These are phyloP conservation scores for Geotrichum australiense DNA, from an alignment of 1,139 yeast species.

Conservation along the genomic window DNA sequence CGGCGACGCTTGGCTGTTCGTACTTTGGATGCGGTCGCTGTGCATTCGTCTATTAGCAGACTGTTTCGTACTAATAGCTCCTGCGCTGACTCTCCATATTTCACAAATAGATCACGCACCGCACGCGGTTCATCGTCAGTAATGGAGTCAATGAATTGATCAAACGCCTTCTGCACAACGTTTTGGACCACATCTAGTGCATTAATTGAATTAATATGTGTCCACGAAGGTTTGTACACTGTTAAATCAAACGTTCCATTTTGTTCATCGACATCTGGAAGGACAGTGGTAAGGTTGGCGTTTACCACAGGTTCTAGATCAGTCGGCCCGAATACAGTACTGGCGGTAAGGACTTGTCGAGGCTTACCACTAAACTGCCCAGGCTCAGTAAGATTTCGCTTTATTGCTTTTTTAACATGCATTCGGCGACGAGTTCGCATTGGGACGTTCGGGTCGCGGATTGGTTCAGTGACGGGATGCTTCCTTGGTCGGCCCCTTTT, in stretches of 20 bases:
- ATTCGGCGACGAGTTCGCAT: too few species aligned
- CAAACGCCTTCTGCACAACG: constrained; percentile 20
- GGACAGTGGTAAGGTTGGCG: neutral
- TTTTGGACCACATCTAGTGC: constrained; percentile 27
- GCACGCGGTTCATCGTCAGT: constrained; percentile 11
- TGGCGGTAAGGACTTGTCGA: neutral
- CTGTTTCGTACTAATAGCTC: constrained; percentile 21
- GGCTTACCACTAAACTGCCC: too few species aligned
- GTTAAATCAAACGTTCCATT: constrained; percentile 9
- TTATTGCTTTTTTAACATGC: too few species aligned
- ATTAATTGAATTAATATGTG: constrained; percentile 16
- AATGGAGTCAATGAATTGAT: constrained; percentile 1
- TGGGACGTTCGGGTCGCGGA: too few species aligned
- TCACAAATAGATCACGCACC: constrained; percentile 14
- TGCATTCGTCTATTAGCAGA: constrained; percentile 23
- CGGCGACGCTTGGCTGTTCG: constrained; percentile 22
- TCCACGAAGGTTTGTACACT: constrained; percentile 14
- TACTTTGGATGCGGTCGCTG: constrained; percentile 19
- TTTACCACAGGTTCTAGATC: neutral
- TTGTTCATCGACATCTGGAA: constrained; percentile 6
- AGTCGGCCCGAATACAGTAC: neutral
- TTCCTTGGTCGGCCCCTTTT: neutral
- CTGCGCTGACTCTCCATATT: constrained; percentile 20
- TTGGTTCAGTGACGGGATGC: neutral
- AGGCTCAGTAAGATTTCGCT: neutral